These are phyloP conservation scores for Rhexocercosporidium sp. DNA, from an alignment of 2,329 filamentous ascomycete genomes.

Conservation along the genomic window DNA sequence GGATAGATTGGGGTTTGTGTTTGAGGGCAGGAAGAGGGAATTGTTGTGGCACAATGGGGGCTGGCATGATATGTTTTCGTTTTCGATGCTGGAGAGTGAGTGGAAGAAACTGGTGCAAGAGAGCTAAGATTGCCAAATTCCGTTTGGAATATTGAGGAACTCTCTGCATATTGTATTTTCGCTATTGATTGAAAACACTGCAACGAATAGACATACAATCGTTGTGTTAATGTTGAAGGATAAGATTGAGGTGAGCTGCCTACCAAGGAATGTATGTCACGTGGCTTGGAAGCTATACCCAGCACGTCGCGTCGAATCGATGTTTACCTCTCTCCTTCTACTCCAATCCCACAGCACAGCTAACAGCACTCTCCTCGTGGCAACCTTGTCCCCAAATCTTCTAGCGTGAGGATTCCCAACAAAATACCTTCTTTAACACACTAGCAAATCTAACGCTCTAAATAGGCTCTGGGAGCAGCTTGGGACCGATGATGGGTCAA, in stretches of 20 bases:
- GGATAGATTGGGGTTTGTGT: constrained; percentile 43
- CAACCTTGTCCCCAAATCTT: not conserved
- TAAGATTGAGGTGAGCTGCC: not conserved
- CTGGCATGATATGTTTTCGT: constrained; percentile 45
- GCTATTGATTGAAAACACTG: too few relatives aligned
- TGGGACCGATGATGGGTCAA: constrained; percentile 13
- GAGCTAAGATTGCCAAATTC: not conserved
- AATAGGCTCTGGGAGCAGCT: constrained; percentile 15
- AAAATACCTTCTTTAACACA: not conserved
- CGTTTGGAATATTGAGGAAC: not conserved
- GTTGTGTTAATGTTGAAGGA: not conserved
- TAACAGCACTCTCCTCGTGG: not conserved
- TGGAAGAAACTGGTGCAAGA: constrained; percentile 31
- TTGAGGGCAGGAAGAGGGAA: constrained; percentile 44
- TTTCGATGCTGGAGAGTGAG: constrained; percentile 44
- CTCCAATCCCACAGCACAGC: not conserved
- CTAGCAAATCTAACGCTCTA: not conserved
- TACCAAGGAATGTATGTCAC: not conserved
- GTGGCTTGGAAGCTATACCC: not conserved
- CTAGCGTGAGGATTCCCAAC: not conserved
- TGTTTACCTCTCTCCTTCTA: not conserved
- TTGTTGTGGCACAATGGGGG: constrained; percentile 43
- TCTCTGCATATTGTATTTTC: not conserved
- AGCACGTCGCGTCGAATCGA: not conserved
- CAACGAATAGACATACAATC: too few relatives aligned